Evolutionary conservation across 2,329 filamentous ascomycete species (phyloP).

Genomic region (Pseudocercospora macadamiae): DNA sequence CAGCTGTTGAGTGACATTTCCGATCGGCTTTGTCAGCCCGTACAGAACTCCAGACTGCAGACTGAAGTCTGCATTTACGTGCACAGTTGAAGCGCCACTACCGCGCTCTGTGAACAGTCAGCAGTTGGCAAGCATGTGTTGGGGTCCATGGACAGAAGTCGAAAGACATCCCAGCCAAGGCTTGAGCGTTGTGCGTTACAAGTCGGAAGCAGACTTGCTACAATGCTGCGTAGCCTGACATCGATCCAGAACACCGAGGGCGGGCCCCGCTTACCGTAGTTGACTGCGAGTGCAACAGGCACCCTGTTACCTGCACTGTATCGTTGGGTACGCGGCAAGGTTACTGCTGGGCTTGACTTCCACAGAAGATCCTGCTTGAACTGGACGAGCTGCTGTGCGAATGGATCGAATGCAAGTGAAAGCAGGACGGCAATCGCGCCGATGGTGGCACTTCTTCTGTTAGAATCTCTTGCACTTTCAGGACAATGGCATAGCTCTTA

Average conservation of each 20-base stretch:
- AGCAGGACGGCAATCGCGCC: constrained; percentile 12
- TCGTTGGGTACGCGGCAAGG: background rate
- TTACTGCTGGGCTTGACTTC: background rate
- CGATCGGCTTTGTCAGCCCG: constrained; percentile 3
- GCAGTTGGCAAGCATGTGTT: background rate
- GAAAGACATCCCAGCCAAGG: too few relatives aligned
- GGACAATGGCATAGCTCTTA: background rate
- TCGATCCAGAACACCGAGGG: too few relatives aligned
- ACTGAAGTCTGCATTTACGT: constrained; percentile 15
- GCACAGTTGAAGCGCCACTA: background rate
- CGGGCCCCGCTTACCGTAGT: background rate
- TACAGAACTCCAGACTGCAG: constrained; percentile 18
- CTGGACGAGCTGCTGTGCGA: constrained; percentile 10
- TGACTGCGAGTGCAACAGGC: background rate
- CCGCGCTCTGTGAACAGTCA: background rate
- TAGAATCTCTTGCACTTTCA: background rate
- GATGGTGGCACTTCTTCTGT: background rate
- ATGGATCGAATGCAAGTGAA: constrained; percentile 8
- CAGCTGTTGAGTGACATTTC: constrained; percentile 8
- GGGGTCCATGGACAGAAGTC: too few relatives aligned
- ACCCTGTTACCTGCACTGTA: background rate
- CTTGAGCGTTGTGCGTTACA: too few relatives aligned
- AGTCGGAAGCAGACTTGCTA: too few relatives aligned
- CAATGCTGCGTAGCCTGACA: too few relatives aligned
- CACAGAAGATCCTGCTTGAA: background rate